Evolutionary conservation across 2,329 filamentous ascomycete genomes (phyloP), one percentile per base, ranked within the genome.

Genomic region (Penicillium sp.): DNA sequence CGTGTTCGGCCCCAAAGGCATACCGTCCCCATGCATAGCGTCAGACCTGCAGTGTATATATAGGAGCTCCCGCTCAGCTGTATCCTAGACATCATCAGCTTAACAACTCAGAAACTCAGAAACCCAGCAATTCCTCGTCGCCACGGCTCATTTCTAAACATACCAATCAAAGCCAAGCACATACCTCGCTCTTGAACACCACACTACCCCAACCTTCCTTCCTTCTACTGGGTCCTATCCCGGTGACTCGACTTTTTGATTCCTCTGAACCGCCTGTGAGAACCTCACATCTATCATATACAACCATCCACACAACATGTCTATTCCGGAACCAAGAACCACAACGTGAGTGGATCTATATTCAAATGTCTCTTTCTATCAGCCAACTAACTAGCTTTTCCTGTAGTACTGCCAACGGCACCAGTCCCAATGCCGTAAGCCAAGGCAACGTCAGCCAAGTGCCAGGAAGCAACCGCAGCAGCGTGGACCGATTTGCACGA

Each of bases 371-470:
- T 6, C 3, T 10, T 46, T 31, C 2, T 7, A 21, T 17, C 35
- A 49, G 13, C 10, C 27, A 31, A 46, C 59, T 66, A 55, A 66
- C 37, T 9, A 2, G 4, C 6, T n/a, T n/a, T 40, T 48, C 12
- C 1, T 2, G 38, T 38, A 63, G 64, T 38, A 33, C n/a, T 33
- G 33, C 61, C 52, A 72, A 69, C 40, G 65, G 67, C 29, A 57
- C 57, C 29, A 50, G 50, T 9, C 23, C 9, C 41, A 62, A 41
- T 38, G 56, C 64, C 33, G 64, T 72, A 35, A 72, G 62, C 31
- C 65, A 67, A 50, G 65, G 56, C 48, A 69, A 72, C 27, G 50
- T 73, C 46, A 67, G 58, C 49, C 66, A 71, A 54, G 49, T 73
- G 10, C 68, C 69, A 17, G 62, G 59, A 23, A 64, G 64, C 55